Percentiles rank a stretch among this genome's conserved stretches.
Evolutionary conservation across 2,329 filamentous ascomycete species (phyloP).

Genomic region (Talaromyces sp.): DNA sequence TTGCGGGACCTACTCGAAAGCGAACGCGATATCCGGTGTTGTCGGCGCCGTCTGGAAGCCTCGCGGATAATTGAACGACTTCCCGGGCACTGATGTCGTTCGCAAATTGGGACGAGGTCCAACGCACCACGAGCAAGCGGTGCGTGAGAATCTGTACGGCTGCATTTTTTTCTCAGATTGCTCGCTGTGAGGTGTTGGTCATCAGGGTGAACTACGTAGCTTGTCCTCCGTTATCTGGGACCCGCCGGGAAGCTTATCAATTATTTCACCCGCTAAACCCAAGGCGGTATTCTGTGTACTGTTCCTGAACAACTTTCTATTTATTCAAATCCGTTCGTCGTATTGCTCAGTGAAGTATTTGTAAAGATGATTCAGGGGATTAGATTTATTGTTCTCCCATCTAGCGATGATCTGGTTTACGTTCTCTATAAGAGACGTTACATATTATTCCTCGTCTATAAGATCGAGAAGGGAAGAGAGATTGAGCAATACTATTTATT

Average conservation of each 20-base stretch:
- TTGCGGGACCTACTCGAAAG: conserved; percentile 37
- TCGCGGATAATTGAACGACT: conserved; percentile 13
- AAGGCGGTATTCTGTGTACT: too few relatives aligned
- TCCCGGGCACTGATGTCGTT: background rate
- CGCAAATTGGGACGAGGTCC: background rate
- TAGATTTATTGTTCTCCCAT: too few relatives aligned
- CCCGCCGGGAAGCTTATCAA: background rate
- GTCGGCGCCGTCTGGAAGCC: conserved; percentile 26
- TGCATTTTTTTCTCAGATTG: background rate
- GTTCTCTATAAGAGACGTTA: too few relatives aligned
- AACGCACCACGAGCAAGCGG: background rate
- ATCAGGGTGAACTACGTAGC: background rate
- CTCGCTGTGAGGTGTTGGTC: background rate
- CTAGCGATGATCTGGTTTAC: too few relatives aligned
- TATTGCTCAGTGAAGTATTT: too few relatives aligned
- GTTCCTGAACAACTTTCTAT: too few relatives aligned
- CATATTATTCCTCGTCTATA: too few relatives aligned
- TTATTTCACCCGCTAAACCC: background rate
- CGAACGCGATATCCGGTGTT: conserved; percentile 41
- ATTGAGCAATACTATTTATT: too few relatives aligned
- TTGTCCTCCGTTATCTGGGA: background rate
- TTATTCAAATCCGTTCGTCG: too few relatives aligned
- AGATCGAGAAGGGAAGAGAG: too few relatives aligned
- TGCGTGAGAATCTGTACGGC: conserved; percentile 4
- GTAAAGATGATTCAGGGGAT: too few relatives aligned